phyloP scores from a whole-genome alignment of 2,329 filamentous ascomycete genomes.

The Fusarium sulawesiense region DNA sequence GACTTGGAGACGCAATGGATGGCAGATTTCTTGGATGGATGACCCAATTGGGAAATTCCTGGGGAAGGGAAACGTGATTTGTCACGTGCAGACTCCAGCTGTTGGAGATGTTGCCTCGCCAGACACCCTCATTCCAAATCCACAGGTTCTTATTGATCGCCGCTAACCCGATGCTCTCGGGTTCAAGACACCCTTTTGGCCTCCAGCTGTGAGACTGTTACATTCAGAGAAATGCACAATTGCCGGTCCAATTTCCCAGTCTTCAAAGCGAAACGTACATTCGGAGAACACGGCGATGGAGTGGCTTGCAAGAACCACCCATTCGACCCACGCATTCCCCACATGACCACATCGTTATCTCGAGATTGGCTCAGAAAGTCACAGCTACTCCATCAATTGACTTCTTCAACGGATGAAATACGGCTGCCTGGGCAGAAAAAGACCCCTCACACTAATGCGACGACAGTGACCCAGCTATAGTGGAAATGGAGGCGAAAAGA shows the following conservation, averaged over 20 bases:
- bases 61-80: constrained; percentile 34
- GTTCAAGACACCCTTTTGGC: background rate
- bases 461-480: constrained; percentile 27
- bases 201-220: background rate
- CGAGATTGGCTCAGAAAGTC: constrained; percentile 26
- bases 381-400: background rate
- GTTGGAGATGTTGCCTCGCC: constrained; percentile 10
- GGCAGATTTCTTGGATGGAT: constrained; percentile 37
- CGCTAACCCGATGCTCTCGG: constrained; percentile 13
- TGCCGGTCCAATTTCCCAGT: background rate
- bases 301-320: constrained; percentile 1
- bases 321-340: constrained; percentile 31
- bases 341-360: constrained; percentile 27
- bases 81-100: constrained; percentile 34
- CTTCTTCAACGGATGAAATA: constrained; percentile 1
- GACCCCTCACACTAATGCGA: background rate
- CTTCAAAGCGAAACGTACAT: background rate
- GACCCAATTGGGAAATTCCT: constrained; percentile 39
- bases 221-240: background rate
- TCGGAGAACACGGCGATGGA: background rate
- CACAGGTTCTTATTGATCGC: constrained; percentile 10
- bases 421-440: constrained; percentile 15
- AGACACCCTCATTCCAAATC: constrained; percentile 10
- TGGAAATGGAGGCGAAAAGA: constrained; percentile 26
- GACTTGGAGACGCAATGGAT: constrained; percentile 31